Conservation (phyloP, 805 yeast genomes). For the Starmera pachycereana region DNA sequence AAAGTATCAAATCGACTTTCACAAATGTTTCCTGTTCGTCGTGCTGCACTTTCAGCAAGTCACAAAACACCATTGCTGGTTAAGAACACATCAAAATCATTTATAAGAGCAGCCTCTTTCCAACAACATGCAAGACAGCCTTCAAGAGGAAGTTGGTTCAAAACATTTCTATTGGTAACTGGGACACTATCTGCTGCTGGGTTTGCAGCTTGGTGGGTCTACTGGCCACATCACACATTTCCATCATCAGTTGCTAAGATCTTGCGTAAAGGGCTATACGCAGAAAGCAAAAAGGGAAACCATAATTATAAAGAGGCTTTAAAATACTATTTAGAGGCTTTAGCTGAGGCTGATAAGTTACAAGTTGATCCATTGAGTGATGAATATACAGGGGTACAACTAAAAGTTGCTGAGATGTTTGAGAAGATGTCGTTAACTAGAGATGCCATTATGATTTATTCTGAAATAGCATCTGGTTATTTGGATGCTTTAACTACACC, state of each 20-base stretch:
- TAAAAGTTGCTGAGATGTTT: slow-evolving; percentile 81
- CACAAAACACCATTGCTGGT: no score
- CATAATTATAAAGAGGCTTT: slow-evolving; percentile 60
- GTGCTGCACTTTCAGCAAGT: no score
- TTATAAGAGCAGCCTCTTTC: no score
- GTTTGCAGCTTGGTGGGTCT: slow-evolving; percentile 27
- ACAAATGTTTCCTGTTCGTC: no score
- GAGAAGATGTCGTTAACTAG: slow-evolving; percentile 52
- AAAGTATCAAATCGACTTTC: no score
- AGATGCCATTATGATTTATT: slow-evolving; percentile 59
- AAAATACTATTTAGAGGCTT: slow-evolving; percentile 62
- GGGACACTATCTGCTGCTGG: slow-evolving; percentile 18
- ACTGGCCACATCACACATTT: slow-evolving; percentile 62
- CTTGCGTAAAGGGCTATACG: slow-evolving; percentile 71
- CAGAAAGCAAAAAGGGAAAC: slow-evolving; percentile 55
- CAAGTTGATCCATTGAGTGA: slow-evolving; percentile 52
- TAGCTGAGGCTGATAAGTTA: slow-evolving; percentile 47
- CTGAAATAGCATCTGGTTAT: slow-evolving; percentile 53
- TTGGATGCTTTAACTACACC: slow-evolving; percentile 40
- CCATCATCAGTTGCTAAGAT: slow-evolving; percentile 61
- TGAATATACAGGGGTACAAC: slow-evolving; percentile 84
- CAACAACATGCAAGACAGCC: neutral
- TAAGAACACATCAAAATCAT: no score
- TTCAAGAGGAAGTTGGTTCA: slow-evolving; percentile 10
- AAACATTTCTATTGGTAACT: slow-evolving; percentile 9